These are phyloP conservation scores for Auriscalpium microsporum DNA, from an alignment of 768 basidiomycete genomes.

Conservation along the genomic window DNA sequence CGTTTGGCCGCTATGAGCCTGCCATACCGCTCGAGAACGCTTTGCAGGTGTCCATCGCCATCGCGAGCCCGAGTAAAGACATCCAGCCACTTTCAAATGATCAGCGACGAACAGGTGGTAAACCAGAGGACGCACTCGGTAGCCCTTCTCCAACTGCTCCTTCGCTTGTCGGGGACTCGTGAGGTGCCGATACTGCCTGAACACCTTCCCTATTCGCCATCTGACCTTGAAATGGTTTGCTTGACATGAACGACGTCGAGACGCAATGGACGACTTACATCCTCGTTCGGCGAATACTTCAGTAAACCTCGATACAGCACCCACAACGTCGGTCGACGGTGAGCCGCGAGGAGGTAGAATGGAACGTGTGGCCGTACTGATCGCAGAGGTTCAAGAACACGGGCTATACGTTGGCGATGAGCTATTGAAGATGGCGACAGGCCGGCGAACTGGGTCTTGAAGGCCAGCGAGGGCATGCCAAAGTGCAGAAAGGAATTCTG, in stretches of 20 bases:
- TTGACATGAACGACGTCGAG: background rate
- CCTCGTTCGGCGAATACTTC: conserved; percentile 41
- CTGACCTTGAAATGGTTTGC: conserved; percentile 37
- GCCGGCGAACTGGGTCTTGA: too few species aligned
- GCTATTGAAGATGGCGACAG: background rate
- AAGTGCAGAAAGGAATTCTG: too few species aligned
- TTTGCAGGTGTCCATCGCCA: conserved; percentile 40
- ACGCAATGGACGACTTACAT: conserved; percentile 33
- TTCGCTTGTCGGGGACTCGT: conserved; percentile 48
- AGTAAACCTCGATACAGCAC: conserved; percentile 65
- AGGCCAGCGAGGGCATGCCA: too few species aligned
- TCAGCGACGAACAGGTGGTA: background rate
- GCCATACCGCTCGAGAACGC: conserved; percentile 49
- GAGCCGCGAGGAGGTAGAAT: conserved; percentile 62
- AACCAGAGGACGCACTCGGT: conserved; percentile 38
- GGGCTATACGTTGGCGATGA: background rate
- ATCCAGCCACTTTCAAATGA: conserved; percentile 45
- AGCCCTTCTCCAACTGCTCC: conserved; percentile 38
- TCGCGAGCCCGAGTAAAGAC: conserved; percentile 42
- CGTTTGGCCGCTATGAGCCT: conserved; percentile 43
- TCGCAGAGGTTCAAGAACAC: background rate
- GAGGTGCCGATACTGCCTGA: conserved; percentile 40
- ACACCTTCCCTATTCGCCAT: conserved; percentile 45
- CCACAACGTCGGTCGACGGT: conserved; percentile 74
- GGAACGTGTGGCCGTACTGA: conserved; percentile 46